These are phyloP conservation scores for Rhodotorula sp. DNA, from an alignment of 1,284 basidiomycete species.

Conservation along the genomic window DNA sequence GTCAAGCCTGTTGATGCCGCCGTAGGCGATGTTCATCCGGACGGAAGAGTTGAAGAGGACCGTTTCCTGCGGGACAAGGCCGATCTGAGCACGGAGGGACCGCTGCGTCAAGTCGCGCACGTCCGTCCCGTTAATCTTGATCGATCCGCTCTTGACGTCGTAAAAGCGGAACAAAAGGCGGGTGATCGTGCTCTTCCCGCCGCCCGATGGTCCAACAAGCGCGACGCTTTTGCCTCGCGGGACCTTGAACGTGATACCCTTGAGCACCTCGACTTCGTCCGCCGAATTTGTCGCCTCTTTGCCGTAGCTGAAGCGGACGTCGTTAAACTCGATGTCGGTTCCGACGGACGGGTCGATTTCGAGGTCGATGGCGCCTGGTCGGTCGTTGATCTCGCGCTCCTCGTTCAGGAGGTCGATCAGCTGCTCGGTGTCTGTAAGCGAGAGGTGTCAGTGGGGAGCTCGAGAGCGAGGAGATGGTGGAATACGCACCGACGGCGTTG, in stretches of 20 bases:
- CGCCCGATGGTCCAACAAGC: slow-evolving; percentile 62
- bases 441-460: neutral
- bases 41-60: slow-evolving; percentile 74
- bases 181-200: slow-evolving; percentile 39
- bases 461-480: too few relatives aligned
- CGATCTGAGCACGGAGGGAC: slow-evolving; percentile 69
- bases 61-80: slow-evolving; percentile 51
- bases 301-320: slow-evolving; percentile 71
- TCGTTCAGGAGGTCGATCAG: slow-evolving; percentile 69
- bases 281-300: slow-evolving; percentile 50
- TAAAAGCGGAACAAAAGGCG: slow-evolving; percentile 75
- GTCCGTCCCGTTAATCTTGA: slow-evolving; percentile 66
- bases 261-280: slow-evolving; percentile 65
- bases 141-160: slow-evolving; percentile 68
- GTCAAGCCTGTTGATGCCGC: slow-evolving; percentile 31
- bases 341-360: slow-evolving; percentile 56
- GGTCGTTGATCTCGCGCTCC: slow-evolving; percentile 76
- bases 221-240: slow-evolving; percentile 76
- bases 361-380: slow-evolving; percentile 69
- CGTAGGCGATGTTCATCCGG: slow-evolving; percentile 41
- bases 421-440: slow-evolving; percentile 72
- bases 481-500: slow-evolving; percentile 11
- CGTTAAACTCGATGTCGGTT: slow-evolving; percentile 74
- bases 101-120: slow-evolving; percentile 77
- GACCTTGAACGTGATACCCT: slow-evolving; percentile 76